Evolutionary conservation across 2,329 filamentous ascomycete genomes (phyloP).

Genomic region (Stachybotrys echinatus): DNA sequence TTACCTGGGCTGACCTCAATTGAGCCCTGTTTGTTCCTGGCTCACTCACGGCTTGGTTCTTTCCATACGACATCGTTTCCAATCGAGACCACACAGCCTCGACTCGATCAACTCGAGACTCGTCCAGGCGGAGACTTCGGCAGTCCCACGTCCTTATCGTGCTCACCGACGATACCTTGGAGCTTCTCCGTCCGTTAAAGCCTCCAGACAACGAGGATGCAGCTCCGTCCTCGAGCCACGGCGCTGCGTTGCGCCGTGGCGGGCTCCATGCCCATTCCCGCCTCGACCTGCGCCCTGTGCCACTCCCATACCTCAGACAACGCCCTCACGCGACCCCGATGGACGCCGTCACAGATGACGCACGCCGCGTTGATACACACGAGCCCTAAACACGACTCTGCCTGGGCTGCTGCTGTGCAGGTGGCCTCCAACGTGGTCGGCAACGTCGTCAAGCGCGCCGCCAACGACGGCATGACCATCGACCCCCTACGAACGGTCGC

Average conservation of each 20-base stretch:
- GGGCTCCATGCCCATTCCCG: constrained; percentile 16
- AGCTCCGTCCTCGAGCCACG: constrained; percentile 48
- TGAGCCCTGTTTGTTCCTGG: no score
- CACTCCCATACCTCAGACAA: constrained; percentile 16
- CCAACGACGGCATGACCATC: constrained; percentile 64
- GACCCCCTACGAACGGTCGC: constrained; percentile 87
- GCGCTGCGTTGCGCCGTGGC: constrained; percentile 37
- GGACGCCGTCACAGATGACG: constrained; percentile 19
- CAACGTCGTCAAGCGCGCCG: constrained; percentile 58
- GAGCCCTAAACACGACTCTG: constrained; percentile 47
- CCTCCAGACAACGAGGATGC: constrained; percentile 44
- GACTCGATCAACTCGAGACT: background rate
- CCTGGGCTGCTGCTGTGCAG: constrained; percentile 69
- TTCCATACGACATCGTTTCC: no score
- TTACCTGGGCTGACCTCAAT: background rate
- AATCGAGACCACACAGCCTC: no score
- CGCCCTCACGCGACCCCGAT: constrained; percentile 23
- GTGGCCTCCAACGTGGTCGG: constrained; percentile 67
- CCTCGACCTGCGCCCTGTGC: constrained; percentile 24
- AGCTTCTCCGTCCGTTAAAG: no score
- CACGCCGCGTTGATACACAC: constrained; percentile 34
- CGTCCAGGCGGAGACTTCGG: background rate
- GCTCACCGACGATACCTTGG: no score
- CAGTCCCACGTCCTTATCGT: no score
- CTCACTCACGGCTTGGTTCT: no score